A percentile compares a stretch with the other conserved stretches of the same genome.
Conservation (phyloP, 1,284 basidiomycete species). For the Boletus smithii region DNA sequence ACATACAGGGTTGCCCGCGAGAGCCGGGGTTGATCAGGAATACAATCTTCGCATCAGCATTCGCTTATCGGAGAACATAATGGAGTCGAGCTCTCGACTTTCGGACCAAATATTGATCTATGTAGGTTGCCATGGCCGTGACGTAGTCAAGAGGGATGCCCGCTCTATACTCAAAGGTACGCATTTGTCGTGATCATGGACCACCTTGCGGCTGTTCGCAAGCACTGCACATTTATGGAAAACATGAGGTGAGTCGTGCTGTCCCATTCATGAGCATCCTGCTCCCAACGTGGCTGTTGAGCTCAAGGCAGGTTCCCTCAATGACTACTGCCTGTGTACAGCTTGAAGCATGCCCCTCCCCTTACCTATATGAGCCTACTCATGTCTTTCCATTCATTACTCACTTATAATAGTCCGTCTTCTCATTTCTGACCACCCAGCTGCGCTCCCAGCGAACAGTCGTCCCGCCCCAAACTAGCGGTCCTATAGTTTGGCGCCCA, state of each 20-base stretch:
- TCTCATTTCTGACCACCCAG: slow-evolving; percentile 31
- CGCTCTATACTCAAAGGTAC: slow-evolving; percentile 25
- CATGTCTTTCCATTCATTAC: slow-evolving; percentile 29
- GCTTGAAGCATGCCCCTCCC: slow-evolving; percentile 31
- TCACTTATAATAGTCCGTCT: slow-evolving; percentile 30
- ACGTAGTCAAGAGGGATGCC: slow-evolving; percentile 23
- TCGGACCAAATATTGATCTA: slow-evolving; percentile 7
- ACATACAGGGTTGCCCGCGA: slow-evolving; percentile 9
- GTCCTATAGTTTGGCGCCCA: slow-evolving; percentile 9
- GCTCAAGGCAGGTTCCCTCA: slow-evolving; percentile 35
- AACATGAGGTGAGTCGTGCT: slow-evolving; percentile 38
- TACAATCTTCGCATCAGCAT: slow-evolving; percentile 4
- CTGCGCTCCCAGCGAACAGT: slow-evolving; percentile 25
- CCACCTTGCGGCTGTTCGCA: slow-evolving; percentile 36
- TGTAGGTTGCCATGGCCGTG: slow-evolving; percentile 25
- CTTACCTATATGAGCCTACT: slow-evolving; percentile 34
- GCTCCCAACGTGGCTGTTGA: slow-evolving; percentile 36
- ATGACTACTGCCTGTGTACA: slow-evolving; percentile 35
- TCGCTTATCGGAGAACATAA: slow-evolving; percentile 18
- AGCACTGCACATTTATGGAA: slow-evolving; percentile 36
- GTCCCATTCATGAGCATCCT: slow-evolving; percentile 35
- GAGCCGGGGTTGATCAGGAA: slow-evolving; percentile 14
- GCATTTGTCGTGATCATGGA: slow-evolving; percentile 36
- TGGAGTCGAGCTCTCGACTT: slow-evolving; percentile 7
- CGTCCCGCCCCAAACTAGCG: slow-evolving; percentile 14